Evolutionary conservation across 148 eudicot genomes (phyloP).

Genomic region (Rheum nobile): DNA sequence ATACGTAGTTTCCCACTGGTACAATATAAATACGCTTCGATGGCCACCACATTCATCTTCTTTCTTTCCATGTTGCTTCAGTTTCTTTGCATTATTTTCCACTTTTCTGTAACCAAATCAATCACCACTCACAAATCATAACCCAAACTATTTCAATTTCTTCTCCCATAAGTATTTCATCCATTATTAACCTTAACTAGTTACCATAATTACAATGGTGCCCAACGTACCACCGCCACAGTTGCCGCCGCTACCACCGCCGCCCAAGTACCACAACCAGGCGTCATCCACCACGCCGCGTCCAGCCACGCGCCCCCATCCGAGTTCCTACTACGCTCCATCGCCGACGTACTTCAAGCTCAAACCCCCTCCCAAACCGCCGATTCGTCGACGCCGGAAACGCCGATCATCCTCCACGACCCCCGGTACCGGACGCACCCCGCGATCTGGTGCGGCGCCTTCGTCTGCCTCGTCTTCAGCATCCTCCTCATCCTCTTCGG

Average conservation of each 20-base stretch:
- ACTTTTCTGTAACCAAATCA: not conserved
- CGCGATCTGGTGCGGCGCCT: slow-evolving; percentile 59
- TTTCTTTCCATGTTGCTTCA: not conserved
- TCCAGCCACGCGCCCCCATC: not conserved
- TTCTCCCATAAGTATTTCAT: not conserved
- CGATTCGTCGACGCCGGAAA: not conserved
- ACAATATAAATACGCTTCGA: not conserved
- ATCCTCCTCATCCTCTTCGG: slow-evolving; percentile 61
- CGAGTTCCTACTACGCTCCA: not conserved
- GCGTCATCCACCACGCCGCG: not conserved
- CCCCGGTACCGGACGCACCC: slow-evolving; percentile 60
- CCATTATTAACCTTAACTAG: not conserved
- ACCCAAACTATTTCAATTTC: not conserved
- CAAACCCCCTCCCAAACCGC: not conserved
- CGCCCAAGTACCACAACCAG: not conserved
- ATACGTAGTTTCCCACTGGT: not conserved
- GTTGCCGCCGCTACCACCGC: not conserved
- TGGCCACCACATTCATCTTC: not conserved
- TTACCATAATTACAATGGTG: not conserved
- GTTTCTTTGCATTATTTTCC: not conserved
- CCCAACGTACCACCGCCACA: not conserved
- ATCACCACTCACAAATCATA: not conserved
- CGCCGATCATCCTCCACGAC: slow-evolving; percentile 19
- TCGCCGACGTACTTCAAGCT: slow-evolving; percentile 4
- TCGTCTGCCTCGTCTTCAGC: slow-evolving; percentile 55